phyloP scores from a whole-genome alignment of 106 monocot genomes.

The Alisma plantagoaquatica region DNA sequence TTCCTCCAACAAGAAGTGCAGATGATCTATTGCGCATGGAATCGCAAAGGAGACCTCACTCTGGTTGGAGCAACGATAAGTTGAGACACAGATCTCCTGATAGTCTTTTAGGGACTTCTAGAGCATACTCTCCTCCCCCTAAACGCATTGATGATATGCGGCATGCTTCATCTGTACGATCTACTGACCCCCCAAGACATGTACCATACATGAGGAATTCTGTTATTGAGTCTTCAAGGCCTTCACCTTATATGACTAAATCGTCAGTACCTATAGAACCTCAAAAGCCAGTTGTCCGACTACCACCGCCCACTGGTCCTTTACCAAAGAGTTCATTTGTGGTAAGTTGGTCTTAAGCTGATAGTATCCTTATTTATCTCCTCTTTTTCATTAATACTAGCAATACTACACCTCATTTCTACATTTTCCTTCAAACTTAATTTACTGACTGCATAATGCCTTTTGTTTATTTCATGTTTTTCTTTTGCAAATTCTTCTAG shows the following conservation, averaged over 20 bases:
- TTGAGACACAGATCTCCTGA: conserved; percentile 59
- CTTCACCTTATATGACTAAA: conserved; percentile 23
- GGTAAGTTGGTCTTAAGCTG: too few relatives aligned
- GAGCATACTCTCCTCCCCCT: conserved; percentile 35
- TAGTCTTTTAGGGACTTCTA: conserved; percentile 32
- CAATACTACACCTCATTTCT: too few relatives aligned
- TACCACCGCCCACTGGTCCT: conserved; percentile 19
- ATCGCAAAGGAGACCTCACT: conserved; percentile 36
- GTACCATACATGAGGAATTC: conserved; percentile 17
- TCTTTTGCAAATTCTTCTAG: too few relatives aligned
- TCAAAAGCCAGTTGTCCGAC: conserved; percentile 19
- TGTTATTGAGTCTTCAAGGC: conserved; percentile 31
- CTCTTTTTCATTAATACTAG: too few relatives aligned
- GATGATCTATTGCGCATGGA: conserved; percentile 56
- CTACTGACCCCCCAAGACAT: conserved; percentile 26
- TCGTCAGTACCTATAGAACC: conserved; percentile 27
- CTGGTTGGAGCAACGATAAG: conserved; percentile 20
- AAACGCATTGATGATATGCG: conserved; percentile 21
- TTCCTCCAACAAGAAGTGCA: conserved; percentile 55
- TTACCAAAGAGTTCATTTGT: conserved; percentile 29
- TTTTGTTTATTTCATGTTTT: too few relatives aligned
- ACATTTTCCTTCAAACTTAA: too few relatives aligned
- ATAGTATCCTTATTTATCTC: too few relatives aligned
- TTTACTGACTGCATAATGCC: too few relatives aligned
- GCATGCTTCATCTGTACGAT: conserved; percentile 22